These are phyloP conservation scores for Eucalyptus curtisii DNA, from an alignment of 345 rosid species.

Conservation along the genomic window DNA sequence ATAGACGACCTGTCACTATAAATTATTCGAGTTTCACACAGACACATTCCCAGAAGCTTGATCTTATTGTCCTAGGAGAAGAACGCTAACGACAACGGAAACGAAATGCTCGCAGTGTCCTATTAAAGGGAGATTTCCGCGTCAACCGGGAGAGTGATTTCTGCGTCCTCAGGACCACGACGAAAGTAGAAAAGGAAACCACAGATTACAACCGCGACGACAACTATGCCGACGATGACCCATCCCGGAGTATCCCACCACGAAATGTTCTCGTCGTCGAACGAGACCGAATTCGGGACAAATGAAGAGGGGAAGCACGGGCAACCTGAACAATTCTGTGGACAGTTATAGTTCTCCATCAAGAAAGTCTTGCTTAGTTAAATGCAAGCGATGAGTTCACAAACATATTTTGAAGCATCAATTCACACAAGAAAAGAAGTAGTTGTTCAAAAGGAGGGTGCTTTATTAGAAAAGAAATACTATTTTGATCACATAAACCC, in stretches of 20 bases:
- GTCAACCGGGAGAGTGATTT: accelerated
- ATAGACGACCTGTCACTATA: background rate
- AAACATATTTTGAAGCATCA: background rate
- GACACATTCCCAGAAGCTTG: background rate
- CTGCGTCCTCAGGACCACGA: background rate
- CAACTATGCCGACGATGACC: background rate
- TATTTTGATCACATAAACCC: background rate
- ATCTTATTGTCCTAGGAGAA: background rate
- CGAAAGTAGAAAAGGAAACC: background rate
- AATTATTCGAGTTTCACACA: background rate
- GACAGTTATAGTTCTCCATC: background rate
- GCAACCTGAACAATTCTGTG: background rate
- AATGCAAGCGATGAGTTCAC: background rate
- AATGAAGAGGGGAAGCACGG: background rate
- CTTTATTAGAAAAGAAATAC: background rate
- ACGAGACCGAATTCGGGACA: background rate
- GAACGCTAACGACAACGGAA: background rate
- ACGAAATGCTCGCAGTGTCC: background rate
- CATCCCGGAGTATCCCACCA: background rate
- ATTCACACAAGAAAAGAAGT: background rate
- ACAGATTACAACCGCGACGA: background rate
- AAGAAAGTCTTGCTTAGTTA: background rate
- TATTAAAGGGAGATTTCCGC: accelerated
- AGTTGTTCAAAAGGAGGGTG: background rate
- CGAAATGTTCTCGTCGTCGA: background rate